Base-by-base conservation (phyloP, 306 rosid genomes). In the Alnus rubra region DNA sequence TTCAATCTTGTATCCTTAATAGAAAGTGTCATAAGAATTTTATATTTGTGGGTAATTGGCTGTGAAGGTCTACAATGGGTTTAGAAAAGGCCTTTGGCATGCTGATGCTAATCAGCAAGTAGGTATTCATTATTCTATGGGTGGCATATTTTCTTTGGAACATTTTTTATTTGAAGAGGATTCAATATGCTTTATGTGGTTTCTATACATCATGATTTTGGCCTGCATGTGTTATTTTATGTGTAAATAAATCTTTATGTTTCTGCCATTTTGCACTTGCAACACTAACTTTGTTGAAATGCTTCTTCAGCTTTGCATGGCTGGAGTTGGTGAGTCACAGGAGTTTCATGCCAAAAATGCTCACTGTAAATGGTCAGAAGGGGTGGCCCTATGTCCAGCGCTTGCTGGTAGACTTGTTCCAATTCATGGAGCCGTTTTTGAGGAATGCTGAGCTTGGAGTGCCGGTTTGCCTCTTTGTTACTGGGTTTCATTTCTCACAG, bases 321-420 rank as follows among this genome's bases (percentile, higher is more conserved):
- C 98, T 96, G 47, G 99, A 96, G 92, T 86, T 96, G 90, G 89
- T 90, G 76, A 96, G 98, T 86, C 94, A 96, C 80, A 86, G 98
- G 84, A 90, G 96, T 80, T 96, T 93, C 88, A 90, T 96, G 93
- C 97, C 98, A 74, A 96, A 91, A 86, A 93, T 96, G 97, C 91
- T 96, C 52, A 83, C 90, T 58, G 98, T 94, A 69, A 93, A 96
- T 78, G 88, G 90, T 83, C 96, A 90, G 79, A 93, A 93, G 90
- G 98, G 99, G 67, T 96, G 99, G 99, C 93, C 91, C 69, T 74
- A 80, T 83, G 82, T 96, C 74, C 98, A 93, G 81, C 89, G 93
- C 76, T 85, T 96, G 90, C 97, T 96, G 75, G 96, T 96, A 31
- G 96, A 91, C 80, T 79, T 96, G 79, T 93, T 96, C 84, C 99